Evolutionary conservation across 441 rosid species (phyloP).

Genomic region (Lepidium campestre): DNA sequence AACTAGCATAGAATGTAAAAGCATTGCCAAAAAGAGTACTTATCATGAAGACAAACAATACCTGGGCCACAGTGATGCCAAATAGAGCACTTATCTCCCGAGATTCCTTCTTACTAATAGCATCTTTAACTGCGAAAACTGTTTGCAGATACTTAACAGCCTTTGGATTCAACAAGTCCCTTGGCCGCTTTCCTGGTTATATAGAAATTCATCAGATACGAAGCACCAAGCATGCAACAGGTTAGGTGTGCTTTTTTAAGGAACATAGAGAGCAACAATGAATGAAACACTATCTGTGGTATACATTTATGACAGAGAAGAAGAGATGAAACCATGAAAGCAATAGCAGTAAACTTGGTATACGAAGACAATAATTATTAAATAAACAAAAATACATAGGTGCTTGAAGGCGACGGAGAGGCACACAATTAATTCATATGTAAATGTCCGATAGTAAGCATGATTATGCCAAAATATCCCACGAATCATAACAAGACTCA

Average conservation of each 20-base stretch:
- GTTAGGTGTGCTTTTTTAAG: background rate
- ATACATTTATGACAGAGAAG: background rate
- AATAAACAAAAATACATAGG: background rate
- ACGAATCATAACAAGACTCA: slow-evolving; percentile 34
- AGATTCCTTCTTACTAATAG: slow-evolving; percentile 87
- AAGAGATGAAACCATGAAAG: background rate
- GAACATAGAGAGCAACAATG: background rate
- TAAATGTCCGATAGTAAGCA: background rate
- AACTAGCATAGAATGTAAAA: background rate
- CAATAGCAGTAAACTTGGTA: slow-evolving; percentile 1
- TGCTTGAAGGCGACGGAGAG: background rate
- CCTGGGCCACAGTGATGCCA: slow-evolving; percentile 90
- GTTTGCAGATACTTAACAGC: slow-evolving; percentile 93
- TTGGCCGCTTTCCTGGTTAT: slow-evolving; percentile 88
- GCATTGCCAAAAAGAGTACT: slow-evolving; percentile 1
- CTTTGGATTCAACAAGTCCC: slow-evolving; percentile 93
- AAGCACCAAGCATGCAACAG: slow-evolving; percentile 17
- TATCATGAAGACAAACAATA: slow-evolving; percentile 17
- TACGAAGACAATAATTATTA: background rate
- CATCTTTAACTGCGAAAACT: slow-evolving; percentile 86
- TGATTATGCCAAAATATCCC: background rate
- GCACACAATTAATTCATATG: background rate
- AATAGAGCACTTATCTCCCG: slow-evolving; percentile 91
- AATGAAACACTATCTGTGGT: slow-evolving; percentile 1
- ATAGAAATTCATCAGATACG: slow-evolving; percentile 11